These are phyloP conservation scores for Hagleromyces aurorensis DNA, from an alignment of 805 yeast genomes.

Conservation along the genomic window DNA sequence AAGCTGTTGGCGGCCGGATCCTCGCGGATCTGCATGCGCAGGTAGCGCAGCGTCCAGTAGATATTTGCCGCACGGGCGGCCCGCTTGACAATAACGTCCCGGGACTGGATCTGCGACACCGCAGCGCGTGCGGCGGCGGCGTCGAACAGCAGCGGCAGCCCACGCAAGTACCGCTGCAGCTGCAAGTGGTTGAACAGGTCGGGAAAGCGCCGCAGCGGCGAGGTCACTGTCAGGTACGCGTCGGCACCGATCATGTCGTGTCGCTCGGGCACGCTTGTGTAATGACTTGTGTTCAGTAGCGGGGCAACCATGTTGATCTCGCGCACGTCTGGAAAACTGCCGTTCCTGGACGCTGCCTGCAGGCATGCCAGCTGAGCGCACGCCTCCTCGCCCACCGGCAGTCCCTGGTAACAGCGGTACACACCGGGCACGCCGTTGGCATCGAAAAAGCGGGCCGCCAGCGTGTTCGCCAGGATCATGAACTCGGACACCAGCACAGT, in stretches of 20 bases:
- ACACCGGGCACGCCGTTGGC: conserved; percentile 44
- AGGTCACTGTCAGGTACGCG: conserved; percentile 68
- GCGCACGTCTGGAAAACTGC: conserved; percentile 26
- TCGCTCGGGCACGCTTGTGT: conserved; percentile 35
- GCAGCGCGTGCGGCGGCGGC: conserved; percentile 32
- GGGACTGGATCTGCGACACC: conserved; percentile 38
- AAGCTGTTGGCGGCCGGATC: conserved; percentile 8
- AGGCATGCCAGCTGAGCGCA: conserved; percentile 17
- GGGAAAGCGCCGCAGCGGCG: conserved; percentile 79
- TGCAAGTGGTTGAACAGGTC: conserved; percentile 82
- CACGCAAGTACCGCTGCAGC: conserved; percentile 39
- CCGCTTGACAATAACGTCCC: conserved; percentile 34
- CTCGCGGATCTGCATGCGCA: conserved; percentile 15
- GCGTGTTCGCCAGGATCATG: conserved; percentile 73
- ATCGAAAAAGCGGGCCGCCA: conserved; percentile 43
- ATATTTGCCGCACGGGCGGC: conserved; percentile 25
- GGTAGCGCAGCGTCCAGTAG: conserved; percentile 33
- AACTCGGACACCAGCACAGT: conserved; percentile 67
- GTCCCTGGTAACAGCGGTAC: conserved; percentile 30
- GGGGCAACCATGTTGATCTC: conserved; percentile 39
- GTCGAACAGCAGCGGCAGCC: conserved; percentile 24
- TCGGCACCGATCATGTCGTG: conserved; percentile 62
- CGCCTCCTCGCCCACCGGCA: conserved; percentile 26
- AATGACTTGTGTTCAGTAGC: conserved; percentile 45
- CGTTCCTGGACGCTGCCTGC: conserved; percentile 16